These are phyloP conservation scores for Flagelloscypha sp. DNA, from an alignment of 768 basidiomycete genomes.

Conservation along the genomic window DNA sequence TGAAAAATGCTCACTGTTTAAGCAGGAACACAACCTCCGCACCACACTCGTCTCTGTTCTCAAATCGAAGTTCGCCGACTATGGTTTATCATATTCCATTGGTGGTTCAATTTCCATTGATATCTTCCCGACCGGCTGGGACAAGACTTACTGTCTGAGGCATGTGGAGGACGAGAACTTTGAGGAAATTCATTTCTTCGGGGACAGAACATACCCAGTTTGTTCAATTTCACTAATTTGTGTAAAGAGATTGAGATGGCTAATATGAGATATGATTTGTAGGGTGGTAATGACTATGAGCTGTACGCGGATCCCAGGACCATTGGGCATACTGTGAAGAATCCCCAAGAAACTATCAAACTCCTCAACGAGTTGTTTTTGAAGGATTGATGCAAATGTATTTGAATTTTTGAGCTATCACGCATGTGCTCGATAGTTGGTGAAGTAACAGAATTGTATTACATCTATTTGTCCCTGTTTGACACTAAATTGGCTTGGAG, in stretches of 20 bases:
- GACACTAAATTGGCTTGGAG: too few relatives aligned
- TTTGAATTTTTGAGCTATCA: too few relatives aligned
- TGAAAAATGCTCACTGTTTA: conserved; percentile 5
- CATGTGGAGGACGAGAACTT: conserved; percentile 83
- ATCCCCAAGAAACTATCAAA: conserved; percentile 67
- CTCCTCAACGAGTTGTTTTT: conserved; percentile 66
- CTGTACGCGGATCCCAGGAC: conserved; percentile 77
- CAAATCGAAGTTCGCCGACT: conserved; percentile 74
- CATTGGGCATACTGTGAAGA: conserved; percentile 76
- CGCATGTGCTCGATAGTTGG: too few relatives aligned
- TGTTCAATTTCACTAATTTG: conserved; percentile 4
- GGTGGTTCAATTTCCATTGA: conserved; percentile 98
- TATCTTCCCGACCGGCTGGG: conserved; percentile 87
- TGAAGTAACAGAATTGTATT: too few relatives aligned
- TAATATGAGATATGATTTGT: too few relatives aligned
- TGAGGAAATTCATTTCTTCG: conserved; percentile 96
- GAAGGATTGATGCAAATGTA: too few relatives aligned
- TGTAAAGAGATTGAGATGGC: conserved; percentile 6
- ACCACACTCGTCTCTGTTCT: conserved; percentile 68
- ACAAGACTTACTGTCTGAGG: conserved; percentile 85
- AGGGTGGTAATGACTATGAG: conserved; percentile 97
- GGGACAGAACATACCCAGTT: conserved; percentile 82
- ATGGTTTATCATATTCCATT: conserved; percentile 82
- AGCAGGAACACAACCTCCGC: conserved; percentile 62
- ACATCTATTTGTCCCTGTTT: too few relatives aligned